phyloP scores from a whole-genome alignment of 192 early-diverging fungal species.

The Spizellomyces punctatus region DNA sequence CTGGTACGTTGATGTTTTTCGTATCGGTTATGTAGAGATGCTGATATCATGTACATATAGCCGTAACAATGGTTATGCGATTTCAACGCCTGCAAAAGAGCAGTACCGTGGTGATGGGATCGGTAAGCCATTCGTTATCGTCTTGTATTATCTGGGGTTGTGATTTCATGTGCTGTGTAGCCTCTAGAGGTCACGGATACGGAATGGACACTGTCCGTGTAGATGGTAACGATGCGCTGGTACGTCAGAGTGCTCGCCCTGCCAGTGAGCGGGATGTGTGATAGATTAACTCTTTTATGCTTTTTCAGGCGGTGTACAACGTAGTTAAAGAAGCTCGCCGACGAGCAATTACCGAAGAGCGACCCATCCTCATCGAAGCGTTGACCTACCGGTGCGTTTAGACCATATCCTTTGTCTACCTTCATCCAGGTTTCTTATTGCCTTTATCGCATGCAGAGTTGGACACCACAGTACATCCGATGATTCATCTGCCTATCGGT shows the following conservation, averaged over 20 bases:
- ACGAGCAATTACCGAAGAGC: slow-evolving; percentile 77
- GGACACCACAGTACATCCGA: slow-evolving; percentile 98
- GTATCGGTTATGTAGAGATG: not conserved
- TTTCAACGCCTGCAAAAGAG: slow-evolving; percentile 91
- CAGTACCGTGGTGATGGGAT: slow-evolving; percentile 99
- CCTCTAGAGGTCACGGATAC: slow-evolving; percentile 91
- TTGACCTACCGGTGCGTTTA: slow-evolving; percentile 88
- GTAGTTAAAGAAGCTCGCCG: slow-evolving; percentile 82
- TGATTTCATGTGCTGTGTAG: slow-evolving; percentile 29
- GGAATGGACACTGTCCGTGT: slow-evolving; percentile 97
- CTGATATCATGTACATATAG: slow-evolving; percentile 33
- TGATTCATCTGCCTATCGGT: slow-evolving; percentile 94
- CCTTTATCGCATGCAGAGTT: slow-evolving; percentile 44
- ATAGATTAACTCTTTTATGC: not conserved
- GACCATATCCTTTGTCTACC: not conserved
- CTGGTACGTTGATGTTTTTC: slow-evolving; percentile 57
- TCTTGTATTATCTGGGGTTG: not conserved
- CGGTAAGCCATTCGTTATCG: slow-evolving; percentile 30
- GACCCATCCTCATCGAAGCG: slow-evolving; percentile 93
- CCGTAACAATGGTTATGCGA: slow-evolving; percentile 99
- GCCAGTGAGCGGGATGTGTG: slow-evolving; percentile 2
- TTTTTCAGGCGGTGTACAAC: slow-evolving; percentile 84
- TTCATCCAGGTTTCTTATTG: not conserved
- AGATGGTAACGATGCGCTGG: slow-evolving; percentile 96
- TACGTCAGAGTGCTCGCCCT: slow-evolving; percentile 7